phyloP scores from a whole-genome alignment of 129 eudicot species.

The Logfia minima region DNA sequence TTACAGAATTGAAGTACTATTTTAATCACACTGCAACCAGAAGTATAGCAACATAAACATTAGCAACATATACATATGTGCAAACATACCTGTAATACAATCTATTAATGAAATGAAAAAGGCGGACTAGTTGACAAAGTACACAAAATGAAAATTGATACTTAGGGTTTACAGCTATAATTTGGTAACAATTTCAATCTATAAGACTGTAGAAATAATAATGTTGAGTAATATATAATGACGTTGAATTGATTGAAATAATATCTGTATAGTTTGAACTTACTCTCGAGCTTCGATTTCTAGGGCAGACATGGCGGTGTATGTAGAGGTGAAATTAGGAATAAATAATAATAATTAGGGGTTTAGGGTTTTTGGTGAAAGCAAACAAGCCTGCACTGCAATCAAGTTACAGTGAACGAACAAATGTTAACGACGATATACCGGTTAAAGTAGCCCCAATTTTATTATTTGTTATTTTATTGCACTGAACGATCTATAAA shows the following conservation, averaged over 20 bases:
- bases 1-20: slow-evolving; percentile 98
- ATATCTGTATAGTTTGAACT: slow-evolving; percentile 27
- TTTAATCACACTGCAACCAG: slow-evolving; percentile 82
- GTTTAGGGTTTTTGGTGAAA: slow-evolving; percentile 2
- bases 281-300: slow-evolving; percentile 99
- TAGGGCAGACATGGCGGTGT: slow-evolving; percentile 61
- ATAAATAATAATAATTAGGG: not conserved
- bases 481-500: not conserved
- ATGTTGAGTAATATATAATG: slow-evolving; percentile 2
- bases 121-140: not conserved
- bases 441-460: not conserved
- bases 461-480: too few species aligned
- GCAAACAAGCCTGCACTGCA: not conserved
- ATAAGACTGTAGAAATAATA: not conserved
- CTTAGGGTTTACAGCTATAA: not conserved
- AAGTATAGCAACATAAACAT: not conserved
- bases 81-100: not conserved
- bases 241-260: not conserved
- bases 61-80: not conserved
- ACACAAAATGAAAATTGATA: not conserved
- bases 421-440: not conserved
- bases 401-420: not conserved
- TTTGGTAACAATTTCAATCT: not conserved
- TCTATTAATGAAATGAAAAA: not conserved
- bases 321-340: not conserved